These are phyloP conservation scores for Polymyxa betae DNA, from an alignment of 208 protist species.

Conservation along the genomic window DNA sequence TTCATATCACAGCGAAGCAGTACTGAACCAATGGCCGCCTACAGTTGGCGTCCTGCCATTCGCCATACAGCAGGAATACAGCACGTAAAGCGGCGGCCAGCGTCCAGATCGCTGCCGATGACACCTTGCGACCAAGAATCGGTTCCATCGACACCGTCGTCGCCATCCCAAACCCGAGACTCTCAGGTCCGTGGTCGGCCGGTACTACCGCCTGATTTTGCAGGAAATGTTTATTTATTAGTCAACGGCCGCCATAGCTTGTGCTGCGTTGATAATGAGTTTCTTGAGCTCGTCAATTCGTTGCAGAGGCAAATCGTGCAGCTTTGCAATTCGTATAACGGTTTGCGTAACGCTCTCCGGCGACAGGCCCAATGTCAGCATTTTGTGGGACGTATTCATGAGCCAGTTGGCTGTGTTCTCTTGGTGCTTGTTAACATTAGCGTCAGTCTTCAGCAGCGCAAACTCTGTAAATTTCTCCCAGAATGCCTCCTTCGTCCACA, in stretches of 20 bases:
- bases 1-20: background rate
- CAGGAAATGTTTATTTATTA: background rate
- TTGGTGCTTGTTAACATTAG: background rate
- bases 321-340: background rate
- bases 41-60: conserved; percentile 30
- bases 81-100: background rate
- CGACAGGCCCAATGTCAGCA: background rate
- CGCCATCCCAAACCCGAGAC: too few species aligned
- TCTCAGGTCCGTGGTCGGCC: too few species aligned
- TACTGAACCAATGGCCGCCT: background rate
- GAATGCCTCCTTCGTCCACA: conserved; percentile 5
- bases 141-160: too few species aligned
- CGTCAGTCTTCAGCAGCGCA: background rate
- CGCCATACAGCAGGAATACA: background rate
- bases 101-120: too few species aligned
- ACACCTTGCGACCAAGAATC: too few species aligned
- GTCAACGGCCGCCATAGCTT: background rate
- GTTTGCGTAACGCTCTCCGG: background rate
- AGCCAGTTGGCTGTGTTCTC: background rate
- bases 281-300: conserved; percentile 28
- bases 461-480: conserved; percentile 22
- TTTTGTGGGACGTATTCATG: conserved; percentile 14
- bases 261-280: conserved; percentile 1
- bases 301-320: background rate
- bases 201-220: too few species aligned